These are phyloP conservation scores for Cutaneotrichosporon mucoides DNA, from an alignment of 1,284 basidiomycete genomes.

Conservation along the genomic window DNA sequence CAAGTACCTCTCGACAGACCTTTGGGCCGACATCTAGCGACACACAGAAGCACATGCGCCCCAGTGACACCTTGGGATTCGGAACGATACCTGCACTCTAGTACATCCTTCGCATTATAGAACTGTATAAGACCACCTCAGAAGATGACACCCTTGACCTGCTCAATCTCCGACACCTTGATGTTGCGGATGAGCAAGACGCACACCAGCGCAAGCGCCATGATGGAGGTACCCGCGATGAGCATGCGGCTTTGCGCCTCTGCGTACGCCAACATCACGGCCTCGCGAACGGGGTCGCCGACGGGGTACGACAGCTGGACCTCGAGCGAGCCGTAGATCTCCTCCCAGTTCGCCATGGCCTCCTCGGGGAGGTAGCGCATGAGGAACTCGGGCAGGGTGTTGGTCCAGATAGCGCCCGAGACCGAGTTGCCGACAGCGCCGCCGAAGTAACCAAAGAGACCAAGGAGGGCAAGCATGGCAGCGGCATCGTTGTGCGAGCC, in stretches of 20 bases:
- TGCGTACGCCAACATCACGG: constrained; percentile 35
- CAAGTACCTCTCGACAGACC: constrained; percentile 5
- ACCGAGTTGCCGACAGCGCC: constrained; percentile 43
- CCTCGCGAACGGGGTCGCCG: constrained; percentile 28
- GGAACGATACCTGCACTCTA: too few relatives aligned
- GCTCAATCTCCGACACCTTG: constrained; percentile 33
- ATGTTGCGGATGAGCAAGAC: constrained; percentile 37
- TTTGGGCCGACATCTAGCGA: background rate
- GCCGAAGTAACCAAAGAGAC: constrained; percentile 44
- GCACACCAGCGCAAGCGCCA: constrained; percentile 27
- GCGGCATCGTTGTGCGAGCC: constrained; percentile 49
- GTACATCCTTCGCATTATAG: too few relatives aligned
- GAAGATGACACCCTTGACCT: constrained; percentile 41
- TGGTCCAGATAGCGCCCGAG: constrained; percentile 51
- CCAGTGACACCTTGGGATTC: too few relatives aligned
- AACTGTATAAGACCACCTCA: constrained; percentile 2
- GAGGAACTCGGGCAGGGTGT: constrained; percentile 42
- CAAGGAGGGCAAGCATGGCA: constrained; percentile 44
- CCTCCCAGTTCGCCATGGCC: constrained; percentile 30
- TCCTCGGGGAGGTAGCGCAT: constrained; percentile 33
- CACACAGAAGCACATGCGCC: too few relatives aligned
- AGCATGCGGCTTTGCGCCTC: constrained; percentile 38
- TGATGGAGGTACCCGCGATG: constrained; percentile 37
- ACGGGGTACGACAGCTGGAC: constrained; percentile 33
- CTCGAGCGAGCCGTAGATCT: constrained; percentile 34